These are phyloP conservation scores for Phaeosphaeria sp. DNA, from an alignment of 2,329 filamentous ascomycete species.

Conservation along the genomic window DNA sequence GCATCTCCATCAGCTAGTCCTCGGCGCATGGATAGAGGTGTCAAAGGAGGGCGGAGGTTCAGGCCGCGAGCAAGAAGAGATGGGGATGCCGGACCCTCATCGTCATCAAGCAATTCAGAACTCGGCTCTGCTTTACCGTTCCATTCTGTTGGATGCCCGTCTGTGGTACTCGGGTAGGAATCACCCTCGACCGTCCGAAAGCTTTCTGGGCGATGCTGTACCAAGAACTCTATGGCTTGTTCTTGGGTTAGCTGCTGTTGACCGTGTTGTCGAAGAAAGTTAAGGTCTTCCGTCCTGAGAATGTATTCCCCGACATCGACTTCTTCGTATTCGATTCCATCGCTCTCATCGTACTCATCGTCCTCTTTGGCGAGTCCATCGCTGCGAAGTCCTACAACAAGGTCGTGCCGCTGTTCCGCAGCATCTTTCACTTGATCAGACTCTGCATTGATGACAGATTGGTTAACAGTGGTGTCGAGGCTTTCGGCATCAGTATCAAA, in stretches of 20 bases:
- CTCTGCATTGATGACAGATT: constrained; percentile 26
- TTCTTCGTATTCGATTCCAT: constrained; percentile 3
- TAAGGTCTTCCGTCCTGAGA: constrained; percentile 3
- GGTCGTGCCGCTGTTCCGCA: constrained; percentile 12
- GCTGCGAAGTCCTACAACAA: constrained; percentile 8
- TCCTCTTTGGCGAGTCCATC: constrained; percentile 17
- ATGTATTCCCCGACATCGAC: background rate
- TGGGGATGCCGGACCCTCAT: constrained; percentile 8
- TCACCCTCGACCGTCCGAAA: constrained; percentile 29
- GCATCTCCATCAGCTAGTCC: background rate
- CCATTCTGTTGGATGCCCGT: constrained; percentile 32
- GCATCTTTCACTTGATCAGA: constrained; percentile 17
- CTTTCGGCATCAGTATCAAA: constrained; percentile 49
- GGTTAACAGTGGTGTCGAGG: constrained; percentile 42
- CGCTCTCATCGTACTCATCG: constrained; percentile 9
- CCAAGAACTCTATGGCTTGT: constrained; percentile 9
- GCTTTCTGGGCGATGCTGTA: background rate
- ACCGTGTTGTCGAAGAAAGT: constrained; percentile 2
- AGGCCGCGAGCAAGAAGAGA: constrained; percentile 13
- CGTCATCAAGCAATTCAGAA: constrained; percentile 11
- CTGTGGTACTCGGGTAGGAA: constrained; percentile 49
- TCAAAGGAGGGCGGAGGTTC: constrained; percentile 3
- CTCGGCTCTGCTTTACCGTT: constrained; percentile 12
- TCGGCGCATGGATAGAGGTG: background rate
- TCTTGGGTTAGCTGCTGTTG: constrained; percentile 1